Percentiles rank a stretch among this genome's conserved stretches.
Evolutionary conservation across 352 stramenopile genomes (phyloP).

Genomic region (Phytophthora fragariae): DNA sequence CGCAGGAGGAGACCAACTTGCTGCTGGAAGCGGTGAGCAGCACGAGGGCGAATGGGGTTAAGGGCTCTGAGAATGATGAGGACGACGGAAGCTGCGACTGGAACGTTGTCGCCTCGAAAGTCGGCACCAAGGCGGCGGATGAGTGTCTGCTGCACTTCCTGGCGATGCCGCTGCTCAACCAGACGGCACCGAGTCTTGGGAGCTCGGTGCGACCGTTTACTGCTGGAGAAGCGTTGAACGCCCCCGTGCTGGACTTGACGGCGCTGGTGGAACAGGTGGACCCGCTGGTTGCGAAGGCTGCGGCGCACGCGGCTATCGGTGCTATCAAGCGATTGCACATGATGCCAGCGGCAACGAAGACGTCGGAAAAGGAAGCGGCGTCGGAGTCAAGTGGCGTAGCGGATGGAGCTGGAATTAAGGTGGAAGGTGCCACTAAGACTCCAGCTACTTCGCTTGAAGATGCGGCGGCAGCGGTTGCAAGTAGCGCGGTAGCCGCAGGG

Average conservation of each 20-base stretch:
- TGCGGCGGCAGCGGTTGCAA: conserved; percentile 49
- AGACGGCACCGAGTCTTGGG: conserved; percentile 12
- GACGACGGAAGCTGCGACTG: conserved; percentile 69
- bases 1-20: conserved; percentile 43
- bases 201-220: conserved; percentile 46
- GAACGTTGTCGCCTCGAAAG: conserved; percentile 76
- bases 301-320: conserved; percentile 66
- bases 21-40: conserved; percentile 67
- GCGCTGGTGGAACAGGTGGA: conserved; percentile 68
- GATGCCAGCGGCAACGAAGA: conserved; percentile 33
- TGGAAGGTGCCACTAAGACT: conserved; percentile 10
- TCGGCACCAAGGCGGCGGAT: conserved; percentile 72
- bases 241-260: conserved; percentile 60
- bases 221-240: conserved; percentile 58
- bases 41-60: conserved; percentile 25
- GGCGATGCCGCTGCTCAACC: conserved; percentile 66
- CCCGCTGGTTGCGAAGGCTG: conserved; percentile 75
- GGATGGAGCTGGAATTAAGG: conserved; percentile 22
- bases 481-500: conserved; percentile 50
- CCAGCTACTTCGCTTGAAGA: conserved; percentile 40
- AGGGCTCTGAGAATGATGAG: conserved; percentile 20
- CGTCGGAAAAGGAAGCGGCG: not conserved
- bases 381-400: not conserved
- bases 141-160: conserved; percentile 85
- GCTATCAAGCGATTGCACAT: conserved; percentile 73